Percentiles rank a stretch among this genome's conserved stretches.
phyloP scores from a whole-genome alignment of 2,329 filamentous ascomycete species.

The Trichoderma gracile region DNA sequence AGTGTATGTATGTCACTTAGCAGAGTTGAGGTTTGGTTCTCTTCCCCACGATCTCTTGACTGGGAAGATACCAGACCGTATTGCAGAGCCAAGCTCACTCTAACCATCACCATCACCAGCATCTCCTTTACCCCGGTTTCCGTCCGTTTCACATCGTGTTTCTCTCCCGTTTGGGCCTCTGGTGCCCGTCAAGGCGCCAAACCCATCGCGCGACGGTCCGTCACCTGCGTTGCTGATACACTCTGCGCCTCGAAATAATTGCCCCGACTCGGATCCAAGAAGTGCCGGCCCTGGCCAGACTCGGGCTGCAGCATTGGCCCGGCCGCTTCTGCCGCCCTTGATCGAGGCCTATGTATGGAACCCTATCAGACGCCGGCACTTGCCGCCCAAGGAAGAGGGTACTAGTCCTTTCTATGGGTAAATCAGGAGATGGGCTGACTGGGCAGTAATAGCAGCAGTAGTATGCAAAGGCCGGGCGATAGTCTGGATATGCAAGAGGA shows the following conservation, averaged over 20 bases:
- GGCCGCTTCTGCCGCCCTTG: neutral
- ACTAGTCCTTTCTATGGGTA: neutral
- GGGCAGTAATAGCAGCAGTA: neutral
- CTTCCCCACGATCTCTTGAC: neutral
- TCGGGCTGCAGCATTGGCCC: neutral
- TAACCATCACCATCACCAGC: neutral
- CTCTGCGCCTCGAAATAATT: slow-evolving; percentile 16
- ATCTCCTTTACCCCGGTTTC: too few species aligned
- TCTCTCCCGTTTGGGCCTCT: neutral
- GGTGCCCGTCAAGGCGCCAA: neutral
- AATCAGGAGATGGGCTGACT: neutral
- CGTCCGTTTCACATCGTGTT: slow-evolving; percentile 5
- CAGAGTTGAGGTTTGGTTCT: too few species aligned
- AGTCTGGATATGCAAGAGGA: slow-evolving; percentile 1
- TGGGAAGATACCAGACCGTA: too few species aligned
- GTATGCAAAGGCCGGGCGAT: too few species aligned
- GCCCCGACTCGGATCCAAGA: slow-evolving; percentile 17
- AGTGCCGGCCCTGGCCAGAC: slow-evolving; percentile 10
- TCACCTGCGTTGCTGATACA: slow-evolving; percentile 6
- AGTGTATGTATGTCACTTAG: too few species aligned
- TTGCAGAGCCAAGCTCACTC: too few species aligned
- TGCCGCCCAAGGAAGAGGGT: slow-evolving; percentile 5
- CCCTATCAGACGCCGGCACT: slow-evolving; percentile 6
- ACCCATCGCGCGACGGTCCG: slow-evolving; percentile 12
- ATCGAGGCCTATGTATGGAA: neutral